phyloP scores from a whole-genome alignment of 2,329 filamentous ascomycete genomes.

The Xylaria sp. region DNA sequence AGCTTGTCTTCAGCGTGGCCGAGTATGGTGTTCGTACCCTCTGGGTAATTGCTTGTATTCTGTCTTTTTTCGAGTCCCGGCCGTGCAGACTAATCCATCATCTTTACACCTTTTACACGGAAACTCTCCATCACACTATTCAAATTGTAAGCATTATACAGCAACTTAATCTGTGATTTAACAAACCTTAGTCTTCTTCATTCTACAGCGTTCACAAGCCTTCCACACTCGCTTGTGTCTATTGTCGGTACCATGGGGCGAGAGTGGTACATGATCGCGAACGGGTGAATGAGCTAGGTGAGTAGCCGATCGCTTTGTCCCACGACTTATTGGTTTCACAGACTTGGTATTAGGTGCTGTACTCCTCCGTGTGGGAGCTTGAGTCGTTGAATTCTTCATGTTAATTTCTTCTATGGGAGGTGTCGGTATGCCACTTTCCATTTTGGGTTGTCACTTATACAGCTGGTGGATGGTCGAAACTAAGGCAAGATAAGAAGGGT shows the following conservation, averaged over 20 bases:
- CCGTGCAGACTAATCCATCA: constrained; percentile 71
- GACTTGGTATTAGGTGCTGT: constrained; percentile 56
- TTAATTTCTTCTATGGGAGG: constrained; percentile 57
- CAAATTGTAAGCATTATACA: constrained; percentile 33
- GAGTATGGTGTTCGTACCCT: constrained; percentile 57
- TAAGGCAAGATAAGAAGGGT: constrained; percentile 15
- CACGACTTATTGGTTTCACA: constrained; percentile 61
- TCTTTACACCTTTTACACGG: constrained; percentile 74
- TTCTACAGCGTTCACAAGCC: constrained; percentile 72
- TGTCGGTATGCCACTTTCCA: constrained; percentile 63
- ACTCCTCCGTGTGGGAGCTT: constrained; percentile 41
- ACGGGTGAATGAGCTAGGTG: constrained; percentile 51
- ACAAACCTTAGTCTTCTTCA: constrained; percentile 75
- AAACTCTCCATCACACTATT: constrained; percentile 71
- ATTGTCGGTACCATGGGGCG: constrained; percentile 58
- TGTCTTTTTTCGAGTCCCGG: constrained; percentile 72
- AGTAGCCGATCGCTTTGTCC: constrained; percentile 61
- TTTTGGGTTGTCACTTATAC: constrained; percentile 50
- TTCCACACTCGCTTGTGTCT: constrained; percentile 74
- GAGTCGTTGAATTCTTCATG: constrained; percentile 40
- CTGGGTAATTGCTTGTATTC: constrained; percentile 73
- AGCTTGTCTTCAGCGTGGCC: constrained; percentile 3
- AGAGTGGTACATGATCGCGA: constrained; percentile 53
- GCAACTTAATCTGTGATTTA: constrained; percentile 14
- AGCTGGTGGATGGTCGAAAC: constrained; percentile 13